Base-by-base conservation (phyloP, 1,284 basidiomycete genomes). In the Malassezia pachydermatis region DNA sequence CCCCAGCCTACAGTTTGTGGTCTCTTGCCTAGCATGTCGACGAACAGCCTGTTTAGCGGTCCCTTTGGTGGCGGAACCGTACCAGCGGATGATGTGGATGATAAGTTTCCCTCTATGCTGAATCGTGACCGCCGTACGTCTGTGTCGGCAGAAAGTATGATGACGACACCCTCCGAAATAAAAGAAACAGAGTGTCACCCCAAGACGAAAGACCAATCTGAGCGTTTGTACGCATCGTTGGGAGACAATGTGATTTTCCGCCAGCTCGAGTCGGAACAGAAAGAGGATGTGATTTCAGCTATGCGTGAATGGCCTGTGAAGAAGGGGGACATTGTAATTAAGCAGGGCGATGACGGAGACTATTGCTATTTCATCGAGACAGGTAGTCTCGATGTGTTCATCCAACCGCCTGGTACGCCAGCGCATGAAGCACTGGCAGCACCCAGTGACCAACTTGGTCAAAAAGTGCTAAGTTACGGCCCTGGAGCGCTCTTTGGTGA, bases 331-430 rank as follows among this genome's bases (percentile, higher is more conserved):
- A 82, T 87, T 24, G 84, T 99, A 53, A 96, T 99, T 63, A 81
- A 86, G 54, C 92, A 99, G 74, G 92, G 94, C 38, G 92, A 90
- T 58, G 86, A 88, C 30, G 92, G 92, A 42, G 90, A 96, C 67
- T 94, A 84, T 75, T 98, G 96, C 73, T 99, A 98, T 74, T 85
- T 96, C 48, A 88, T 96, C 58, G 94, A 98, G 74, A 79, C 79
- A 34, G 92, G 92, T 1, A 75, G 82, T 42, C 78, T 98, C 51
- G 81, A 94, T 65, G 86, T 89, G 65, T 96, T 82, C 75, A 86
- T 92, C 61, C 74, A 74, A 48, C 81, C 47, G 33, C 51, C 61
- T n/a, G 62, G 52, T 2, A 42, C 53, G 4, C 41, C 54, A 1
- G 33, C 63, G 40, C 34, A 24, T 22, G 56, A 40, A 1, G 47